phyloP scores from a whole-genome alignment of 495 filamentous ascomycete genomes.

The Hypoxylon perforatum region DNA sequence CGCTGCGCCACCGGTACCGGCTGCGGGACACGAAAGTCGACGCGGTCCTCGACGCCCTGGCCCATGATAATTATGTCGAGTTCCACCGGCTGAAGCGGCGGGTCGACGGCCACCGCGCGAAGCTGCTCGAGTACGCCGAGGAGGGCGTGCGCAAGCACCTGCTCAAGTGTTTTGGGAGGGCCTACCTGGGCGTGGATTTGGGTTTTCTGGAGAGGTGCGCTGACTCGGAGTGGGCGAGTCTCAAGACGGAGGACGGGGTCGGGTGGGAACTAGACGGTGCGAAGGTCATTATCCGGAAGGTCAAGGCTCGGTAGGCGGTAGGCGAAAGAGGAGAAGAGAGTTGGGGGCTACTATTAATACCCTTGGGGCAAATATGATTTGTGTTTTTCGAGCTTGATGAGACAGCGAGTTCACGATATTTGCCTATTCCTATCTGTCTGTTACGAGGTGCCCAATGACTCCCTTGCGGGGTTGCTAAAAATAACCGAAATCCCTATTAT shows the following conservation, averaged over 20 bases:
- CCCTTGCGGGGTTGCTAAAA: too few species aligned
- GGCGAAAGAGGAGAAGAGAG: not conserved
- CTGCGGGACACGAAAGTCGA: constrained; percentile 73
- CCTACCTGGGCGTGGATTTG: constrained; percentile 78
- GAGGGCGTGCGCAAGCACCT: constrained; percentile 74
- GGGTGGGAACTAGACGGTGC: constrained; percentile 81
- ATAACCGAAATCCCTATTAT: too few species aligned
- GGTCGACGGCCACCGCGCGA: constrained; percentile 80
- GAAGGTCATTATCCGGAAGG: constrained; percentile 75
- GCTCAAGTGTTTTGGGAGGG: constrained; percentile 83
- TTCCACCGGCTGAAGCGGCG: constrained; percentile 77
- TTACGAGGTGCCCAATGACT: too few species aligned
- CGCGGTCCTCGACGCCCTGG: constrained; percentile 73
- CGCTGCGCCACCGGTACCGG: constrained; percentile 63
- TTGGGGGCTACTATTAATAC: constrained; percentile 41
- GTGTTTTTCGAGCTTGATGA: constrained; percentile 7
- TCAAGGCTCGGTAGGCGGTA: constrained; percentile 49
- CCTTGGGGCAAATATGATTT: constrained; percentile 34
- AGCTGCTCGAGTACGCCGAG: constrained; percentile 83
- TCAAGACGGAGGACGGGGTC: constrained; percentile 72
- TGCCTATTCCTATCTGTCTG: too few species aligned
- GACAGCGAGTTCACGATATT: not conserved
- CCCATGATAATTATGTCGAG: constrained; percentile 81
- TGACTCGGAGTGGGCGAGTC: constrained; percentile 71
- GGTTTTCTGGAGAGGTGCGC: constrained; percentile 72